A percentile compares a stretch with the other conserved stretches of the same genome.
These are phyloP conservation scores for Salix dunnii DNA, from an alignment of 345 rosid species.

Conservation along the genomic window DNA sequence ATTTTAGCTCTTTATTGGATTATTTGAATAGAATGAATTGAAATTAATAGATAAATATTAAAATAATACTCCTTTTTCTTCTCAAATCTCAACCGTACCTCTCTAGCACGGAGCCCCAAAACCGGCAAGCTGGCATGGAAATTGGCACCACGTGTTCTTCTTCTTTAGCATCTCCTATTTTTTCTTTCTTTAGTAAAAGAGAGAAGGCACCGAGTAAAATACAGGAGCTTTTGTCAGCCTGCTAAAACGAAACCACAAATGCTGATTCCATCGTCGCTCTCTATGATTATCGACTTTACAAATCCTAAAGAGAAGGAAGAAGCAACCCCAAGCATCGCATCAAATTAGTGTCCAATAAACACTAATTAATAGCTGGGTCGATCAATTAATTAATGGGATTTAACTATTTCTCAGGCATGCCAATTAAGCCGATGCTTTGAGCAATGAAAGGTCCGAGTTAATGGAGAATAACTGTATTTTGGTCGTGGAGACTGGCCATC, in stretches of 20 bases:
- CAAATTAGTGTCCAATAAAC: too few relatives aligned
- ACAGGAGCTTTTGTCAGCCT: neutral
- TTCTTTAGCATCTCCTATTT: neutral
- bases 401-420: neutral
- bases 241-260: neutral
- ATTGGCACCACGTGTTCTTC: neutral
- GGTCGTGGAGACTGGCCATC: neutral
- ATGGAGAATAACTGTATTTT: conserved; percentile 2
- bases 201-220: neutral
- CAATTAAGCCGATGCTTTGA: neutral
- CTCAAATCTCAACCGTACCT: too few relatives aligned
- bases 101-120: neutral
- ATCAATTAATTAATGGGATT: neutral
- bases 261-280: neutral
- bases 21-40: too few relatives aligned
- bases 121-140: neutral
- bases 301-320: neutral
- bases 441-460: neutral
- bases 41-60: too few relatives aligned
- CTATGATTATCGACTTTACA: neutral
- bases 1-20: too few relatives aligned
- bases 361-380: too few relatives aligned
- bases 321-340: too few relatives aligned
- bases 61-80: too few relatives aligned
- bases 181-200: neutral